These are phyloP conservation scores for Tricholomella constricta DNA, from an alignment of 768 basidiomycete species.

Conservation along the genomic window DNA sequence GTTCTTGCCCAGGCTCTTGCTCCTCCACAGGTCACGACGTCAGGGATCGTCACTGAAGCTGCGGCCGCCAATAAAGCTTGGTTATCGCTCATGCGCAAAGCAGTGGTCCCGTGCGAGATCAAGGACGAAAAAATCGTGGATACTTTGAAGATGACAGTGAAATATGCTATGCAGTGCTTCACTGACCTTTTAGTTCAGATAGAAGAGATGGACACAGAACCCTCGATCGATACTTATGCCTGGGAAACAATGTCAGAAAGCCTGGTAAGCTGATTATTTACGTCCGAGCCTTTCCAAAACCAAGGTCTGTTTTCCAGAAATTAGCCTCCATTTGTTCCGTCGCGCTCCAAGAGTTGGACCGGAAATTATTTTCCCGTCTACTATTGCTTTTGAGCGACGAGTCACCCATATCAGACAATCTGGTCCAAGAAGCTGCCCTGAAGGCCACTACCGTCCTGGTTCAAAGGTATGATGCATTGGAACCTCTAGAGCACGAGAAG, in stretches of 20 bases:
- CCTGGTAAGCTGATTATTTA: slow-evolving; percentile 50
- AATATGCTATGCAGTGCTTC: slow-evolving; percentile 74
- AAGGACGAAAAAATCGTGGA: slow-evolving; percentile 37
- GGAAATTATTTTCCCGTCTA: slow-evolving; percentile 67
- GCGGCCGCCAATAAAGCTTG: slow-evolving; percentile 86
- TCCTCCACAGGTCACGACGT: slow-evolving; percentile 28
- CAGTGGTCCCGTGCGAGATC: slow-evolving; percentile 44
- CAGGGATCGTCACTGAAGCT: slow-evolving; percentile 54
- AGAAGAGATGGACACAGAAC: slow-evolving; percentile 80
- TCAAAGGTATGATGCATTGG: slow-evolving; percentile 55
- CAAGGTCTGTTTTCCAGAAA: slow-evolving; percentile 55
- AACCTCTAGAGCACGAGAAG: not conserved
- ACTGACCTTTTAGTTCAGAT: slow-evolving; percentile 77
- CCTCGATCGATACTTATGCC: slow-evolving; percentile 82
- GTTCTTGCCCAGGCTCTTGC: slow-evolving; percentile 72
- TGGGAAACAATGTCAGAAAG: slow-evolving; percentile 94
- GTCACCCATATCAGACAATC: slow-evolving; percentile 77
- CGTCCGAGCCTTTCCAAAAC: not conserved
- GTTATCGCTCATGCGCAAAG: slow-evolving; percentile 62
- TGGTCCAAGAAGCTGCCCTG: slow-evolving; percentile 88
- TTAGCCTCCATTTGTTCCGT: slow-evolving; percentile 80
- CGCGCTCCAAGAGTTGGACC: slow-evolving; percentile 67
- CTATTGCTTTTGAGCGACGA: slow-evolving; percentile 77
- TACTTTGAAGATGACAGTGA: slow-evolving; percentile 49
- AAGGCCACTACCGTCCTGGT: slow-evolving; percentile 85